Percentiles rank a stretch among this genome's conserved stretches.
Evolutionary conservation across 257 asterid genomes (phyloP).

Genomic region (Osmanthus fragrans): DNA sequence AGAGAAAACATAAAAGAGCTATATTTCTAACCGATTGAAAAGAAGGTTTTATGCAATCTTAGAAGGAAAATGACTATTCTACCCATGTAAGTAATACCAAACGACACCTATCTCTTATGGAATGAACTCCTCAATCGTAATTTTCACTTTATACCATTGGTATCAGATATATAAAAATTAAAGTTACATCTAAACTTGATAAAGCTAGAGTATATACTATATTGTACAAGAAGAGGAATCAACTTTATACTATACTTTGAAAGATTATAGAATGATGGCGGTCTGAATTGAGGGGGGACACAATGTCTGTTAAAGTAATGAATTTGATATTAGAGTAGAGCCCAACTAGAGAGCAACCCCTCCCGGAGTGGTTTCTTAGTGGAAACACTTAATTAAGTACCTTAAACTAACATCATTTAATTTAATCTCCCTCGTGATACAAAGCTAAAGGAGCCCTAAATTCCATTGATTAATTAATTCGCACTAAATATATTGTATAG

Average conservation of each 20-base stretch:
- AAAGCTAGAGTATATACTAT: slow-evolving; percentile 4
- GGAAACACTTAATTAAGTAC: slow-evolving; percentile 47
- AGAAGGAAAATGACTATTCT: background rate
- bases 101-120: too few species aligned
- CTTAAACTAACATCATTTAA: slow-evolving; percentile 30
- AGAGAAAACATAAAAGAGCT: background rate
- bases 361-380: slow-evolving; percentile 49
- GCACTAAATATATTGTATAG: background rate
- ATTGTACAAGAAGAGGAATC: slow-evolving; percentile 28
- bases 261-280: slow-evolving; percentile 43
- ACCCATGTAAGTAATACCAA: background rate
- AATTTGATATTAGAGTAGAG: slow-evolving; percentile 33
- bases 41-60: background rate
- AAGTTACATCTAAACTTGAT: slow-evolving; percentile 4
- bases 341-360: slow-evolving; percentile 33
- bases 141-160: slow-evolving; percentile 17
- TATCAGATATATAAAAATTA: slow-evolving; percentile 27
- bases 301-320: slow-evolving; percentile 50
- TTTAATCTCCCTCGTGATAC: slow-evolving; percentile 23
- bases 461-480: slow-evolving; percentile 25
- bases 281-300: slow-evolving; percentile 60
- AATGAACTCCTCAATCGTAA: too few species aligned
- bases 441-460: slow-evolving; percentile 10
- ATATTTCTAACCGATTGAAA: too few species aligned
- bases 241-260: slow-evolving; percentile 14